phyloP scores from a whole-genome alignment of 2,329 filamentous ascomycete species.

The Fusarium sp. region DNA sequence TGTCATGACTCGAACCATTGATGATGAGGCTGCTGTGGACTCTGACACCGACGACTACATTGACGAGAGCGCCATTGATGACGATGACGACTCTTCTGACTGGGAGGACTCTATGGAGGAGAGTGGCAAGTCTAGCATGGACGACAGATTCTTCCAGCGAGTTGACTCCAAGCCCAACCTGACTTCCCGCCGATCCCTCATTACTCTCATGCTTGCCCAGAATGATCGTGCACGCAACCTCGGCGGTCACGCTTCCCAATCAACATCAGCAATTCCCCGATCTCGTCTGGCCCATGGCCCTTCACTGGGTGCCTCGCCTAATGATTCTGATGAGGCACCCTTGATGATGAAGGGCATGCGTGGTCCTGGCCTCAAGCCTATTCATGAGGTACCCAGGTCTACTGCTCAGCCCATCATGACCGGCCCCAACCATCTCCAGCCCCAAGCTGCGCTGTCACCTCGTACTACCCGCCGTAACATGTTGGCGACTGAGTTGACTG shows the following conservation, averaged over 20 bases:
- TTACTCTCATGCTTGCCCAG: constrained; percentile 88
- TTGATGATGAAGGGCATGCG: constrained; percentile 72
- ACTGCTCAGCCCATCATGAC: constrained; percentile 81
- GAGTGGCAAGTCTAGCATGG: constrained; percentile 83
- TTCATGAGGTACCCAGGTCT: constrained; percentile 74
- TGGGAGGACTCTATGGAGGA: constrained; percentile 79
- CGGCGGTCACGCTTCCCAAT: constrained; percentile 74
- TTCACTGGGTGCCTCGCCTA: constrained; percentile 61
- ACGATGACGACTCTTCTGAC: constrained; percentile 71
- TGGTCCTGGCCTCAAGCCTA: constrained; percentile 61
- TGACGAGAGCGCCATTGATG: constrained; percentile 85
- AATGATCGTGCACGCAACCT: constrained; percentile 77
- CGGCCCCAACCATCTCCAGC: constrained; percentile 70
- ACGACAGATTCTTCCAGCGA: constrained; percentile 87
- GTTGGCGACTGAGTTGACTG: constrained; percentile 93
- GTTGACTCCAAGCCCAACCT: constrained; percentile 90
- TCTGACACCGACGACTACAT: constrained; percentile 75
- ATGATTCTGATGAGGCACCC: constrained; percentile 71
- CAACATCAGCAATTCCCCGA: constrained; percentile 76
- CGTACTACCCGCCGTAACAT: constrained; percentile 94
- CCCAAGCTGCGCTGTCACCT: constrained; percentile 85
- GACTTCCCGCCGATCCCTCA: constrained; percentile 85
- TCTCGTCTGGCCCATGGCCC: constrained; percentile 62
- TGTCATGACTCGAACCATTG: constrained; percentile 74
- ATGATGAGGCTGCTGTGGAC: constrained; percentile 64